phyloP scores from a whole-genome alignment of 768 basidiomycete species.

The Kondoa subrosea region DNA sequence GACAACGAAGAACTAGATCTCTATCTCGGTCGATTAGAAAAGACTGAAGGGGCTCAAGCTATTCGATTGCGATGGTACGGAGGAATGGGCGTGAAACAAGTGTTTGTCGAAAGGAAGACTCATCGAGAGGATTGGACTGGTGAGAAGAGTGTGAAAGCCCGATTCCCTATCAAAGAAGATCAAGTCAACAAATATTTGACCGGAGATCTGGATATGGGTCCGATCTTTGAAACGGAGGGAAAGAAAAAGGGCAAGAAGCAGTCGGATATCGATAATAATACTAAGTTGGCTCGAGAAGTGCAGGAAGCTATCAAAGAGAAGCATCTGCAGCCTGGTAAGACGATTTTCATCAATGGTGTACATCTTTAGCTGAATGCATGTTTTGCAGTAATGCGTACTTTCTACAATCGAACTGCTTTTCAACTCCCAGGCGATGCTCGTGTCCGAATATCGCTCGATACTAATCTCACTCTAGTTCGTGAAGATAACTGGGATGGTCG shows the following conservation, averaged over 20 bases:
- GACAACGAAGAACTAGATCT: constrained; percentile 90
- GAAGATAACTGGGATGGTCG: constrained; percentile 92
- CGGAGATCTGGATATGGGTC: constrained; percentile 85
- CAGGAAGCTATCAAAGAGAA: constrained; percentile 77
- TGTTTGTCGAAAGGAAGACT: constrained; percentile 37
- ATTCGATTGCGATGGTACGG: constrained; percentile 96
- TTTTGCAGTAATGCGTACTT: constrained; percentile 63
- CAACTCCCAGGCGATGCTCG: constrained; percentile 97
- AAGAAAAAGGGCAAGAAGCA: constrained; percentile 83
- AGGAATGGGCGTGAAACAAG: constrained; percentile 42
- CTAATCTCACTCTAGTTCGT: constrained; percentile 78
- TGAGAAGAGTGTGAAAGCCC: constrained; percentile 93
- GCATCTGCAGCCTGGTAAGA: constrained; percentile 61
- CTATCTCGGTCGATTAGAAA: constrained; percentile 89
- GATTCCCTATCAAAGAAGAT: constrained; percentile 81
- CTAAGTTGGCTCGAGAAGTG: constrained; percentile 89
- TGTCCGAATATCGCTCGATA: constrained; percentile 95
- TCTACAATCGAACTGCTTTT: constrained; percentile 98
- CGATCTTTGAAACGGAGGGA: constrained; percentile 64
- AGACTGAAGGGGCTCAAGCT: constrained; percentile 96
- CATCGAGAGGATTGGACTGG: constrained; percentile 98
- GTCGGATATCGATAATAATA: constrained; percentile 81
- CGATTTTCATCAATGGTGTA: background rate
- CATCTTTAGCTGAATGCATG: constrained; percentile 28
- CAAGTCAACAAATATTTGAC: constrained; percentile 67